Evolutionary conservation across 2,329 filamentous ascomycete genomes (phyloP), one percentile per base, ranked within the genome.

Genomic region (Claviceps sp.): DNA sequence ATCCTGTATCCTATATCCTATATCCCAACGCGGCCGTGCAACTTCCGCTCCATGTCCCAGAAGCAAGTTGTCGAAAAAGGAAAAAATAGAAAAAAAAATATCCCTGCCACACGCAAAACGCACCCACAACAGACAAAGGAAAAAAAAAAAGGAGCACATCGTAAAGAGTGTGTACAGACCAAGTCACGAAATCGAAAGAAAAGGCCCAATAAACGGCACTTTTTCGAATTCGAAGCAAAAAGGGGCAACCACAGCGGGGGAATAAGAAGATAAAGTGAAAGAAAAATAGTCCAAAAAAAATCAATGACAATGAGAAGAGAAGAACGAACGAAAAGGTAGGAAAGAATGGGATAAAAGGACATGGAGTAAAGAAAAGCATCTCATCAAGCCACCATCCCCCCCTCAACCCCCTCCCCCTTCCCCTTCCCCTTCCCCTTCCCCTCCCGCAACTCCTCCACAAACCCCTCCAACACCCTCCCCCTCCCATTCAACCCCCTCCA

Each of bases 391-490:
- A 11, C 1, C 11, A 43, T 2, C 7, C n/a, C 20, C 20, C 13
- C 20, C 18, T 54, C 47, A 9, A 50, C 30, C 1, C 56, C 59
- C 42, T 60, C 41, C 7, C 65, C 60, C n/a, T 64, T 61, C 53
- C 77, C 60, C n/a, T 64, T 61, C 53, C 77, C 57, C 9, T 77
- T 60, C 40, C 57, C 61, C 16, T 58, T 55, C 30, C 70, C 22
- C 70, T 66, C 26, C 59, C 60, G 30, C 42, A 61, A 43, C 8
- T 65, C 60, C n/a, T 64, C 62, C 53, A 77, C 57, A 8, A 77
- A 61, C 40, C 57, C 61, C n/a, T 58, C 56, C 34, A 81, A 62
- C 54, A 78, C 70, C 24, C 70, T 66, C 41, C 67, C 65, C 47
- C 70, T 66, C 24, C 59, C 60, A 26, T 68, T 65, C 51, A 81